These are phyloP conservation scores for Neopestalotiopsis clavispora DNA, from an alignment of 2,329 filamentous ascomycete species.

Conservation along the genomic window DNA sequence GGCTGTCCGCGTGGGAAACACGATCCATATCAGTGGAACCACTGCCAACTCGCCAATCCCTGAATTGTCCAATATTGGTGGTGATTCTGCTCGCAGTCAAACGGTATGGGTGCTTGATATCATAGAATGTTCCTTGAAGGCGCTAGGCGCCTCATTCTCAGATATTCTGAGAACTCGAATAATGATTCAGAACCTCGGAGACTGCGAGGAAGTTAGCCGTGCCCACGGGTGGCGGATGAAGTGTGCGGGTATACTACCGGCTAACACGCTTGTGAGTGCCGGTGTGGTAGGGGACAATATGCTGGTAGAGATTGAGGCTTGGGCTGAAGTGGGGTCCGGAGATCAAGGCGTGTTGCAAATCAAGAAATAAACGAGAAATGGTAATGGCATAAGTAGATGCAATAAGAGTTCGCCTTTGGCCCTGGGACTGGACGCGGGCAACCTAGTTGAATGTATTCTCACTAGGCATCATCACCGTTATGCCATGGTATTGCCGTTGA, in stretches of 20 bases:
- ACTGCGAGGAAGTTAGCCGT: slow-evolving; percentile 31
- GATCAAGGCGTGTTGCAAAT: not conserved
- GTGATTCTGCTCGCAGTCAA: slow-evolving; percentile 30
- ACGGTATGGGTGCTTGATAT: slow-evolving; percentile 35
- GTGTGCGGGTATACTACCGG: slow-evolving; percentile 28
- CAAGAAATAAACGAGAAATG: not conserved
- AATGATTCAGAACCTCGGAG: slow-evolving; percentile 28
- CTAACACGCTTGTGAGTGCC: slow-evolving; percentile 24
- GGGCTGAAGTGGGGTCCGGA: slow-evolving; percentile 19
- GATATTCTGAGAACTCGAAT: slow-evolving; percentile 35
- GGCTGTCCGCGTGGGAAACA: slow-evolving; percentile 31
- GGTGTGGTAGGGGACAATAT: slow-evolving; percentile 22
- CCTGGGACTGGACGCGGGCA: no score
- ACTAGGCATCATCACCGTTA: no score
- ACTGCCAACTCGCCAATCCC: slow-evolving; percentile 32
- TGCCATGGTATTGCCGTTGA: no score
- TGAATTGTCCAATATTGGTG: slow-evolving; percentile 25
- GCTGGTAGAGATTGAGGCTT: slow-evolving; percentile 29
- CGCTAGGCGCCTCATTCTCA: slow-evolving; percentile 29
- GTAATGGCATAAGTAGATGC: not conserved
- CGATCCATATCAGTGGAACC: slow-evolving; percentile 36
- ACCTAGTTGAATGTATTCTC: no score
- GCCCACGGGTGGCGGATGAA: slow-evolving; percentile 35
- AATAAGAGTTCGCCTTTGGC: not conserved
- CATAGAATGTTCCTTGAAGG: slow-evolving; percentile 30